Evolutionary conservation across 441 rosid species (phyloP).

Genomic region (Sinapis alba): DNA sequence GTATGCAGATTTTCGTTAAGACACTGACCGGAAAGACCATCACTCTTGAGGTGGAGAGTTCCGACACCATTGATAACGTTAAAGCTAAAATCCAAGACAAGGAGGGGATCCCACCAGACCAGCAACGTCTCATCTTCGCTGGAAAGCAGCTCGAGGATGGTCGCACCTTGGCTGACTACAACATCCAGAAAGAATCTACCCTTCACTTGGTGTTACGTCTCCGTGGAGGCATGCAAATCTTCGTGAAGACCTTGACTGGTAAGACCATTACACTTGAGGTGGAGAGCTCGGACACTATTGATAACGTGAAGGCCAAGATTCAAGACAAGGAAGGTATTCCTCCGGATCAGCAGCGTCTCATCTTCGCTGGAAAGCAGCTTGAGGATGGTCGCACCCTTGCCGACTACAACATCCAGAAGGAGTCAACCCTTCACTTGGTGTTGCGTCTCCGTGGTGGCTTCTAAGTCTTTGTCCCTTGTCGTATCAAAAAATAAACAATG

Average conservation of each 20-base stretch:
- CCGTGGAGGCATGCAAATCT: constrained; percentile 35
- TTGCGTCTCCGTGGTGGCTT: not conserved
- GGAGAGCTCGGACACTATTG: constrained; percentile 36
- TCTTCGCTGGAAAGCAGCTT: constrained; percentile 43
- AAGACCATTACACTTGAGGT: constrained; percentile 40
- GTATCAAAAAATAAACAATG: too few relatives aligned
- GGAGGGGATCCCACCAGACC: constrained; percentile 42
- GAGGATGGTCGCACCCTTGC: constrained; percentile 51
- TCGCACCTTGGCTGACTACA: not conserved
- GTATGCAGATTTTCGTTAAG: constrained; percentile 52
- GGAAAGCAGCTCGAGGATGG: constrained; percentile 50
- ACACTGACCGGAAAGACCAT: constrained; percentile 42
- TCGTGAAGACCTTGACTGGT: constrained; percentile 40
- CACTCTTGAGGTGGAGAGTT: constrained; percentile 30
- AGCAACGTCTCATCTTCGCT: constrained; percentile 6
- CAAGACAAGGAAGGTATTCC: constrained; percentile 51
- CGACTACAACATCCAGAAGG: constrained; percentile 48
- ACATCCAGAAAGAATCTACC: not conserved
- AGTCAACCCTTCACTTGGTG: constrained; percentile 40
- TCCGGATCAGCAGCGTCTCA: constrained; percentile 26
- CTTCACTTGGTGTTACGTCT: constrained; percentile 9
- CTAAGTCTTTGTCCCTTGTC: not conserved
- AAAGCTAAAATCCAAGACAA: constrained; percentile 47
- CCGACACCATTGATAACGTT: constrained; percentile 40
- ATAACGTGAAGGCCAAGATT: constrained; percentile 47